Conservation (phyloP, 2,329 filamentous ascomycete genomes). For the Pseudogymnoascus sp. region DNA sequence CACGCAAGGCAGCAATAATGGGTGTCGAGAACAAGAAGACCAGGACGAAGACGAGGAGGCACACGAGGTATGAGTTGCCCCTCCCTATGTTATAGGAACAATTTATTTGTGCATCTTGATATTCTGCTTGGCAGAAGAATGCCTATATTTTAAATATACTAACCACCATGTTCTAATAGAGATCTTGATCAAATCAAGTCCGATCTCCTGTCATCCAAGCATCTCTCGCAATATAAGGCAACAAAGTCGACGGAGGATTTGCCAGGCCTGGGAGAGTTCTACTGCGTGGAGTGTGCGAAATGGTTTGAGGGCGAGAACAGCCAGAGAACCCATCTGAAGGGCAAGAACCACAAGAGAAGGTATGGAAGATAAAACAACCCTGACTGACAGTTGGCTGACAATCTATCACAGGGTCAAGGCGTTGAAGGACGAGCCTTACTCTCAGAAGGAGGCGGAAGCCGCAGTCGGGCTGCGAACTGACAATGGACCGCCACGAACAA, state of each 20-base stretch:
- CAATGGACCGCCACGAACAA: conserved; percentile 43
- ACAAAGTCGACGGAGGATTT: conserved; percentile 78
- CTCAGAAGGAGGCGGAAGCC: conserved; percentile 77
- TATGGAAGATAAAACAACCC: conserved; percentile 31
- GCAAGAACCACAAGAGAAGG: conserved; percentile 92
- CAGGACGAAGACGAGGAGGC: conserved; percentile 67
- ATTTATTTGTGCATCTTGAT: background rate
- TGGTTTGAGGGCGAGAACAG: conserved; percentile 87
- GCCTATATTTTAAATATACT: background rate
- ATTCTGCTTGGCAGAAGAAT: background rate
- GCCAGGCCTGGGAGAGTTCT: conserved; percentile 75
- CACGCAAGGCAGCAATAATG: conserved; percentile 38
- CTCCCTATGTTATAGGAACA: background rate
- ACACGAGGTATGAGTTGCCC: conserved; percentile 47
- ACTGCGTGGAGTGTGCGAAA: conserved; percentile 90
- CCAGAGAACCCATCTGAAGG: conserved; percentile 65
- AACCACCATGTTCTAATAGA: conserved; percentile 38
- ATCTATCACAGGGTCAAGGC: conserved; percentile 59
- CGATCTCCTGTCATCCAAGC: conserved; percentile 69
- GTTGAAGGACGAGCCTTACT: conserved; percentile 76
- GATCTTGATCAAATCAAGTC: conserved; percentile 88
- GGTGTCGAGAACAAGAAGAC: conserved; percentile 58
- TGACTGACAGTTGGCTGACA: background rate
- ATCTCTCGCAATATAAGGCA: conserved; percentile 70
- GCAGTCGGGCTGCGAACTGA: conserved; percentile 65